Percentiles rank a stretch among this genome's conserved stretches.
These are phyloP conservation scores for Jimgerdemannia flammicorona DNA, from an alignment of 192 early-diverging fungal genomes.

Conservation along the genomic window DNA sequence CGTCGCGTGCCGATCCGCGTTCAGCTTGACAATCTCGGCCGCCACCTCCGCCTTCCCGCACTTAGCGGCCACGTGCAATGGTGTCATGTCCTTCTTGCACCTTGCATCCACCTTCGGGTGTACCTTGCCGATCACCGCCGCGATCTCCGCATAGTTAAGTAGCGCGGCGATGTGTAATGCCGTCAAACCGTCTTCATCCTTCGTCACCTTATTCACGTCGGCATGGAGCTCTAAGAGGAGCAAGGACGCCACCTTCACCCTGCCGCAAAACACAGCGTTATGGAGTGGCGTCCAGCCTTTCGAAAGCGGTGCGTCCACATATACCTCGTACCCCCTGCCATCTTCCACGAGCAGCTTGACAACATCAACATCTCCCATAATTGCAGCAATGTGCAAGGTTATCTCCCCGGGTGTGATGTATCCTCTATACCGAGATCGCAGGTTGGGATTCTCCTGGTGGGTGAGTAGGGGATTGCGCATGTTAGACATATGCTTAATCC, in stretches of 20 bases:
- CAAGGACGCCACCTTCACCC: background rate
- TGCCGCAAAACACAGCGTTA: background rate
- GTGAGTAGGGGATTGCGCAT: background rate
- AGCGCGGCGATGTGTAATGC: background rate
- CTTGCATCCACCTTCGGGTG: too few relatives aligned
- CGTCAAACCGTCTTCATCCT: background rate
- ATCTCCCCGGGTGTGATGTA: background rate
- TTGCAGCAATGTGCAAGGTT: background rate
- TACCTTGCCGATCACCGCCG: background rate
- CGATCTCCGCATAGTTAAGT: background rate
- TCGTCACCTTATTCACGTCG: background rate
- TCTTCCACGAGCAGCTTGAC: background rate
- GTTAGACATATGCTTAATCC: background rate
- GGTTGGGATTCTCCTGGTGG: background rate
- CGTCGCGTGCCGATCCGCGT: background rate
- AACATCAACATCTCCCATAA: background rate
- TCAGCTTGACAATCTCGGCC: background rate
- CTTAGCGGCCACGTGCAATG: background rate
- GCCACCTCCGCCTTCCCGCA: background rate
- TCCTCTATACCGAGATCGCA: background rate
- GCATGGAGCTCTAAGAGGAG: background rate
- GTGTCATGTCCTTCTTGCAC: background rate
- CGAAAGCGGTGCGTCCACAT: background rate
- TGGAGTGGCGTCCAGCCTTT: background rate
- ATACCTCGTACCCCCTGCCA: background rate